phyloP scores from a whole-genome alignment of 225 moss, liverwort and hornwort species.

The Bryum argenteum region DNA sequence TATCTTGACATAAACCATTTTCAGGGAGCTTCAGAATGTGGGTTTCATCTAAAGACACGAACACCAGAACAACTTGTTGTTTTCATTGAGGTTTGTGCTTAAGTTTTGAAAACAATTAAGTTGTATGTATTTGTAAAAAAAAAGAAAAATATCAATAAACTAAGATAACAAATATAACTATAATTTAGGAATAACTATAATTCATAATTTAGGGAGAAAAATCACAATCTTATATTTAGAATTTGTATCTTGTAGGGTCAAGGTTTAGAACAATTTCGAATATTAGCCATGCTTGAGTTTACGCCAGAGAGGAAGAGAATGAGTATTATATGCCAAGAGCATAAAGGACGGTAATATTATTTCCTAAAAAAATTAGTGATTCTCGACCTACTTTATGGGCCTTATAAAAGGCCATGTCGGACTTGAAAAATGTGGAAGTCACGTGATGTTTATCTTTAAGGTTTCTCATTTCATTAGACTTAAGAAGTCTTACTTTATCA shows the following conservation, averaged over 20 bases:
- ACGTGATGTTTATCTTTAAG: too few species aligned
- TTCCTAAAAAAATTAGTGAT: too few species aligned
- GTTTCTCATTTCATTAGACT: too few species aligned
- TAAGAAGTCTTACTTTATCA: too few species aligned
- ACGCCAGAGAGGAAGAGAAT: constrained; percentile 93
- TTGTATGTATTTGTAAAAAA: fast-evolving
- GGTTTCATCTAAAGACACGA: constrained; percentile 70
- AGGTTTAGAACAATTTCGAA: constrained; percentile 62
- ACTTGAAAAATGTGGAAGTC: too few species aligned
- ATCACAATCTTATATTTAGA: too few species aligned
- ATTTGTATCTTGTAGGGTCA: constrained; percentile 40
- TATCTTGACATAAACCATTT: background rate
- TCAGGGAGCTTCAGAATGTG: constrained; percentile 95
- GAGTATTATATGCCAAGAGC: constrained; percentile 94
- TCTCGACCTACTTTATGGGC: too few species aligned
- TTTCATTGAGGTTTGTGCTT: constrained; percentile 55
- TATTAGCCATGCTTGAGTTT: constrained; percentile 85
- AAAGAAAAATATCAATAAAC: background rate
- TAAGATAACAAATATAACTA: too few species aligned
- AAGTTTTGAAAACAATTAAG: background rate
- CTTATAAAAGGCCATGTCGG: too few species aligned
- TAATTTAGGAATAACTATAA: too few species aligned
- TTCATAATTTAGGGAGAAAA: too few species aligned
- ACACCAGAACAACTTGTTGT: constrained; percentile 62
- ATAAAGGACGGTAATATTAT: constrained; percentile 67